Evolutionary conservation across 257 asterid species (phyloP).

Genomic region (Solanum pimpinellifolium): DNA sequence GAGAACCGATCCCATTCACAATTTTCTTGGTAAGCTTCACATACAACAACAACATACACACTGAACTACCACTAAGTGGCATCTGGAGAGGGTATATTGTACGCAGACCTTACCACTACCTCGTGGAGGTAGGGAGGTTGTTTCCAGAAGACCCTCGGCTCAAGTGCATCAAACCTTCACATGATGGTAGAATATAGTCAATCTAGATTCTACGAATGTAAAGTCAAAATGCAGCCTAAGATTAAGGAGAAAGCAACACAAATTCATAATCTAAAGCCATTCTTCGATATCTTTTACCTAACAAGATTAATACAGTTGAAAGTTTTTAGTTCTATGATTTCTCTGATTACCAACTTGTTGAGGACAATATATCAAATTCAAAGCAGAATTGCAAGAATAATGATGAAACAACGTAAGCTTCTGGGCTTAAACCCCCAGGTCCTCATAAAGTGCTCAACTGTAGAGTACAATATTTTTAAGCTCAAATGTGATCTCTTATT

Average conservation of each 20-base stretch:
- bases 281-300: neutral
- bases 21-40: neutral
- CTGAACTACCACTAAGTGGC: neutral
- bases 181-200: neutral
- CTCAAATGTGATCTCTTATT: neutral
- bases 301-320: neutral
- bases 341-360: neutral
- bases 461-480: neutral
- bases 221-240: neutral
- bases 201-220: neutral
- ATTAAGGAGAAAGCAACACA: neutral
- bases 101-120: neutral
- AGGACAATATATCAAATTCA: constrained; percentile 12
- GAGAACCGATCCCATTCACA: neutral
- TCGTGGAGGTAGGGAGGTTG: neutral
- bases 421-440: neutral
- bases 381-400: constrained; percentile 3
- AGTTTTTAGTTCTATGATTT: neutral
- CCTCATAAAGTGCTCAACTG: neutral
- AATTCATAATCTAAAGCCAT: neutral
- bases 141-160: neutral
- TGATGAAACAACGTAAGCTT: neutral
- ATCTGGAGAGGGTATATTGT: no score
- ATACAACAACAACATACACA: neutral
- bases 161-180: neutral